phyloP scores from a whole-genome alignment of 1,139 yeast species.

The Torulaspora globosa region DNA sequence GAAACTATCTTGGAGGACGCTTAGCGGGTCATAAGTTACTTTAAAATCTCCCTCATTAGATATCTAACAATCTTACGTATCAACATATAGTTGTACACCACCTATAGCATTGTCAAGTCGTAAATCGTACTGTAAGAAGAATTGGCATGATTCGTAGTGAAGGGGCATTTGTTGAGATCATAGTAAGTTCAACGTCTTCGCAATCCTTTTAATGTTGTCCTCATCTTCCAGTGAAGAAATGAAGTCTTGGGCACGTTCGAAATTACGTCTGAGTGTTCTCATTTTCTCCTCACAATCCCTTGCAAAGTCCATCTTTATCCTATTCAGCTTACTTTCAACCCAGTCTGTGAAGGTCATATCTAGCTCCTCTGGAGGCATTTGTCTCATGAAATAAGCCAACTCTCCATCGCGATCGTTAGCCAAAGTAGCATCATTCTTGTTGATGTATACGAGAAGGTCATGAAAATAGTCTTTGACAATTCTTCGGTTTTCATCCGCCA shows the following conservation, averaged over 20 bases:
- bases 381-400: conserved; percentile 57
- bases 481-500: conserved; percentile 16
- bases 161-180: background rate
- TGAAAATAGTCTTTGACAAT: conserved; percentile 27
- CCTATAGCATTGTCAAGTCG: background rate
- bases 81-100: conserved; percentile 3
- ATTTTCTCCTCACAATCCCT: conserved; percentile 46
- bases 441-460: conserved; percentile 29
- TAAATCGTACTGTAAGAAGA: no score
- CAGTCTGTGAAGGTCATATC: conserved; percentile 68
- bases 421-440: conserved; percentile 33
- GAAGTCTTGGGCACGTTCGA: conserved; percentile 12
- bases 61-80: background rate
- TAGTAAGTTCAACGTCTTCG: conserved; percentile 15
- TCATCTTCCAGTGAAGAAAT: conserved; percentile 21
- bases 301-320: conserved; percentile 45
- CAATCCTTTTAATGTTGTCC: conserved; percentile 19
- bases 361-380: conserved; percentile 67
- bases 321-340: conserved; percentile 46
- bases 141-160: no score
- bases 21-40: background rate
- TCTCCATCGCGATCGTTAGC: conserved; percentile 61
- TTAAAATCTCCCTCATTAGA: background rate
- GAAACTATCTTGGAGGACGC: conserved; percentile 25
- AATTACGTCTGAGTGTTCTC: conserved; percentile 28